Evolutionary conservation across 2,329 filamentous ascomycete species (phyloP), one percentile per base, ranked within the genome.

Genomic region (Immersiporthe knoxdaviesiana): DNA sequence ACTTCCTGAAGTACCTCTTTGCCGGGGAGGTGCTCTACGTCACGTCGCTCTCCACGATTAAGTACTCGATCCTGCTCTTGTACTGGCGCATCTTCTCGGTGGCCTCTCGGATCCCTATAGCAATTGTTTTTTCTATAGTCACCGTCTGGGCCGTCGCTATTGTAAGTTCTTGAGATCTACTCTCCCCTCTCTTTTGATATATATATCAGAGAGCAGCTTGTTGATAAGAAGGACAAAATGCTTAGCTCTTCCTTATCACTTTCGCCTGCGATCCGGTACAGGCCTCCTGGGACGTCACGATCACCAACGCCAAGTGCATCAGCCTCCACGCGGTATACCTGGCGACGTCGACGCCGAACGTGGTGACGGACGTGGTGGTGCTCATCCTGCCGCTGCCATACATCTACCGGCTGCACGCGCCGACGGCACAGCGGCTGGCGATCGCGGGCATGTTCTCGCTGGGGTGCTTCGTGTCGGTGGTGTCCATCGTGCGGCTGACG

Each of bases 61-160:
- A 59, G 30, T 35, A 59, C 24, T 59, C 56, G 8, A 59, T 59
- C 56, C 32, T 59, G 56, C 56, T 59, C 56, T 37, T 59, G 56
- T 37, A 59, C 56, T 59, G 56, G 32, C 30, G 52, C 4, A 54
- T 59, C 18, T 59, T 59, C 27, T 59, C 56, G 14, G 56, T 59
- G 56, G 56, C 56, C 16, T 59, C 56, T 4, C 16, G 30, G 30
- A n/a, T 59, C 11, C 32, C 56, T n/a, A 37, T 59, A 32, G 56
- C 32, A 12, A 37, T 59, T 59, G 30, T 16, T 7, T 59, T 59
- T 18, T 59, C 32, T 18, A 11, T 59, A 1, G 30, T 35, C 3
- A 59, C 56, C 21, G 56, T 14, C 32, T 37, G 56, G 56, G 56
- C 30, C 14, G 37, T 59, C 3, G 32, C 18, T 18, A 37, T 59